Evolutionary conservation across 768 basidiomycete species (phyloP).

Genomic region (Harrya chromipes): DNA sequence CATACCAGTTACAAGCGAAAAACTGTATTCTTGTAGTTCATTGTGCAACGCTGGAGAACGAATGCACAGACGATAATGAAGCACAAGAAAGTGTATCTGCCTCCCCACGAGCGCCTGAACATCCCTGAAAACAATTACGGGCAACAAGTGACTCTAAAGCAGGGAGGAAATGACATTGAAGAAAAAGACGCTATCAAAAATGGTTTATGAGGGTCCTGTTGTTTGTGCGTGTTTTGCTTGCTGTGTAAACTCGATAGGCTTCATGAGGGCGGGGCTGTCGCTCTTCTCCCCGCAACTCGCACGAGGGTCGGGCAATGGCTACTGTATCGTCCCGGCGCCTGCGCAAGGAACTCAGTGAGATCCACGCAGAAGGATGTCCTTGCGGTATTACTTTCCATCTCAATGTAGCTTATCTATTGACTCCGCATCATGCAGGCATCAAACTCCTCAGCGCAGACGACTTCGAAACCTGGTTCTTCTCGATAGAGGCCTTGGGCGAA

Average conservation of each 20-base stretch:
- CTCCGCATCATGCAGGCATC: slow-evolving; percentile 51
- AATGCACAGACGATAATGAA: slow-evolving; percentile 22
- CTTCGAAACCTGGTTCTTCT: slow-evolving; percentile 73
- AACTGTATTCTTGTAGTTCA: slow-evolving; percentile 25
- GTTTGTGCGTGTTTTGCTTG: slow-evolving; percentile 39
- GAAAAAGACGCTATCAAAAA: background rate
- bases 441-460: slow-evolving; percentile 71
- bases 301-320: slow-evolving; percentile 42
- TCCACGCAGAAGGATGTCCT: slow-evolving; percentile 62
- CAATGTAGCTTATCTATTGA: background rate
- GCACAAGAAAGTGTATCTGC: slow-evolving; percentile 41
- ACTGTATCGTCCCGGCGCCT: slow-evolving; percentile 64
- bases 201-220: slow-evolving; percentile 30
- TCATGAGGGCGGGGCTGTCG: background rate
- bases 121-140: slow-evolving; percentile 37
- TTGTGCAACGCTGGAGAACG: slow-evolving; percentile 10
- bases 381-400: slow-evolving; percentile 42
- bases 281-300: slow-evolving; percentile 9
- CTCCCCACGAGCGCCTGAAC: slow-evolving; percentile 70
- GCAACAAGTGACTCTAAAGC: slow-evolving; percentile 72
- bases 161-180: slow-evolving; percentile 46
- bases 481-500: slow-evolving; percentile 82
- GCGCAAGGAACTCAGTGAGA: slow-evolving; percentile 68
- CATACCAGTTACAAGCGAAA: slow-evolving; percentile 2
- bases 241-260: slow-evolving; percentile 6